Percentiles rank a stretch among this genome's conserved stretches.
Conservation (phyloP, 2,329 filamentous ascomycete genomes). For the Talaromyces pinophilus region DNA sequence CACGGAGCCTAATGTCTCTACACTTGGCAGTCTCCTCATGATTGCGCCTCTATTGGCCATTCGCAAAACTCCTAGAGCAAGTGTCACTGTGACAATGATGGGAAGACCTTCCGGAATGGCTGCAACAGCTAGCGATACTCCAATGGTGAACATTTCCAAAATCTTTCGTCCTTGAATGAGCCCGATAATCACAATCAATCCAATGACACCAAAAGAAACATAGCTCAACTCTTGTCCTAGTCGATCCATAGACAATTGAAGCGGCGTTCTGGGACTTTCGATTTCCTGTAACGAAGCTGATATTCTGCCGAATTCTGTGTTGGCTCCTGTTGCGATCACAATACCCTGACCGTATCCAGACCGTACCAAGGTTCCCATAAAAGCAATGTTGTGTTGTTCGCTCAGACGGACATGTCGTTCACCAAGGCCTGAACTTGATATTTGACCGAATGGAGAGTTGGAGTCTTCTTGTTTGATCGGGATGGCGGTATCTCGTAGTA, state of each 20-base stretch:
- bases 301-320: slow-evolving; percentile 95
- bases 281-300: slow-evolving; percentile 92
- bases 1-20: slow-evolving; percentile 96
- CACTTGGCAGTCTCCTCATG: slow-evolving; percentile 91
- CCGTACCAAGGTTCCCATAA: slow-evolving; percentile 95
- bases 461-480: slow-evolving; percentile 36
- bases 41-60: slow-evolving; percentile 97
- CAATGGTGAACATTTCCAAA: slow-evolving; percentile 95
- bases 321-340: slow-evolving; percentile 92
- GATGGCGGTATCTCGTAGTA: slow-evolving; percentile 43
- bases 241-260: slow-evolving; percentile 97
- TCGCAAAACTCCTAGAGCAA: slow-evolving; percentile 89
- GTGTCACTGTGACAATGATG: slow-evolving; percentile 96
- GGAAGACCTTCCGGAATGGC: slow-evolving; percentile 94
- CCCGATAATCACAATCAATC: slow-evolving; percentile 85
- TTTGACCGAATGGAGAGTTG: slow-evolving; percentile 60
- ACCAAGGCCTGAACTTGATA: slow-evolving; percentile 59
- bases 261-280: slow-evolving; percentile 87
- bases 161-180: slow-evolving; percentile 85
- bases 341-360: slow-evolving; percentile 94
- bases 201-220: slow-evolving; percentile 93
- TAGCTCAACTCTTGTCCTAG: slow-evolving; percentile 95
- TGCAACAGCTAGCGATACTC: slow-evolving; percentile 92
- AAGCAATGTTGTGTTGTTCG: slow-evolving; percentile 86
- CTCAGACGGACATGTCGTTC: slow-evolving; percentile 68